Conservation (phyloP, 495 filamentous ascomycete genomes). For the Thermothielavioides terrestris region DNA sequence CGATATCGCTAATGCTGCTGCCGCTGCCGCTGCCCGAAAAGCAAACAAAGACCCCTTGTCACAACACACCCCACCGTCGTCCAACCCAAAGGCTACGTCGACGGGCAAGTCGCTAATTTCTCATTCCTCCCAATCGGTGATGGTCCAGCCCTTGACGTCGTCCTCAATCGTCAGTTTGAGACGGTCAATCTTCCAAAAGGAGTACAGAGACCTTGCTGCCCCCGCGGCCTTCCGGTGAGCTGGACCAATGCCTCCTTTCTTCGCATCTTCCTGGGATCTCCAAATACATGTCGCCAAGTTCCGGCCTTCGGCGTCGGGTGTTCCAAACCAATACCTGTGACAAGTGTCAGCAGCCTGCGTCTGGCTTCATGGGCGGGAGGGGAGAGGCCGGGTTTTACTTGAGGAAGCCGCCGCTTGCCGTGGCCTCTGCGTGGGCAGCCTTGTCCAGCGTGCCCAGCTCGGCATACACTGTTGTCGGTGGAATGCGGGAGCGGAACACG, state of each 20-base stretch:
- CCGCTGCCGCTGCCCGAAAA: neutral
- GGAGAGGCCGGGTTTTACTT: conserved; percentile 42
- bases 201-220: conserved; percentile 44
- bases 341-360: conserved; percentile 7
- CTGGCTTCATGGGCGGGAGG: conserved; percentile 8
- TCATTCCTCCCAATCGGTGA: conserved; percentile 46
- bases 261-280: conserved; percentile 61
- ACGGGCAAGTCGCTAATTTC: no score
- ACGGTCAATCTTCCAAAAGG: conserved; percentile 55
- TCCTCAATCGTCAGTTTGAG: conserved; percentile 53
- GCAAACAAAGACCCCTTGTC: neutral
- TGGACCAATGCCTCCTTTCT: conserved; percentile 54
- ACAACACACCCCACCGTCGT: neutral
- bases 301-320: conserved; percentile 50
- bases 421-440: conserved; percentile 69
- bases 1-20: no score
- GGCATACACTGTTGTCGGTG: conserved; percentile 49
- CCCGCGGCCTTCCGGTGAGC: conserved; percentile 46
- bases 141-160: conserved; percentile 47
- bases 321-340: conserved; percentile 67
- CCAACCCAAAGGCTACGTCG: neutral
- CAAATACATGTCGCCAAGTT: conserved; percentile 76
- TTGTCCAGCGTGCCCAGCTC: conserved; percentile 61
- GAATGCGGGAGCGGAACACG: conserved; percentile 65
- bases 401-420: conserved; percentile 67